Evolutionary conservation across 2,329 filamentous ascomycete genomes (phyloP).

Genomic region (Fusarium xyrophilum): DNA sequence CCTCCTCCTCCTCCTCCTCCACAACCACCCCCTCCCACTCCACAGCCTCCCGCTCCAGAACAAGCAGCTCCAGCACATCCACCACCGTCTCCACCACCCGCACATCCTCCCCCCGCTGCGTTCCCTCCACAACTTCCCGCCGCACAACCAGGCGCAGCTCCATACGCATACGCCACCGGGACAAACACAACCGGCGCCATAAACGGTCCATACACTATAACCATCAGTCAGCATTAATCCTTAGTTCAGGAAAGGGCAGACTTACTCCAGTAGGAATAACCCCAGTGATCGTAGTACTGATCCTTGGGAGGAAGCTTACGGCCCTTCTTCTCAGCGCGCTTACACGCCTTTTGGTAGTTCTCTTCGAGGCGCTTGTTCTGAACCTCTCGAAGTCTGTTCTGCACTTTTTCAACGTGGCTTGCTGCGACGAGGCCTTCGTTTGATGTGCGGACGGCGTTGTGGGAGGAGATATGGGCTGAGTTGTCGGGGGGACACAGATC

Average conservation of each 20-base stretch:
- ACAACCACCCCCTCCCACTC: too few species aligned
- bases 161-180: slow-evolving; percentile 50
- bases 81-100: slow-evolving; percentile 26
- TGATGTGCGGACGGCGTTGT: slow-evolving; percentile 64
- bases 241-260: fast-evolving
- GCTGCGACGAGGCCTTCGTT: slow-evolving; percentile 7
- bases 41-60: not conserved
- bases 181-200: slow-evolving; percentile 53
- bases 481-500: slow-evolving; percentile 61
- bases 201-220: slow-evolving; percentile 54
- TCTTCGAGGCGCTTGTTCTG: slow-evolving; percentile 52
- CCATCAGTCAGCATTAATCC: fast-evolving
- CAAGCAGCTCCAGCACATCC: slow-evolving; percentile 1
- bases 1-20: not conserved
- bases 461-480: slow-evolving; percentile 74
- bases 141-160: slow-evolving; percentile 48
- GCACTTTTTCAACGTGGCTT: slow-evolving; percentile 4
- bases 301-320: slow-evolving; percentile 56
- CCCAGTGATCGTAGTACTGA: slow-evolving; percentile 62
- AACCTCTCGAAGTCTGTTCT: slow-evolving; percentile 19
- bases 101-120: slow-evolving; percentile 51
- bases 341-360: slow-evolving; percentile 63
- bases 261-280: slow-evolving; percentile 55
- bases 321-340: slow-evolving; percentile 58
- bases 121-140: slow-evolving; percentile 58